phyloP scores from a whole-genome alignment of 805 yeast species.

The Candida awuae region DNA sequence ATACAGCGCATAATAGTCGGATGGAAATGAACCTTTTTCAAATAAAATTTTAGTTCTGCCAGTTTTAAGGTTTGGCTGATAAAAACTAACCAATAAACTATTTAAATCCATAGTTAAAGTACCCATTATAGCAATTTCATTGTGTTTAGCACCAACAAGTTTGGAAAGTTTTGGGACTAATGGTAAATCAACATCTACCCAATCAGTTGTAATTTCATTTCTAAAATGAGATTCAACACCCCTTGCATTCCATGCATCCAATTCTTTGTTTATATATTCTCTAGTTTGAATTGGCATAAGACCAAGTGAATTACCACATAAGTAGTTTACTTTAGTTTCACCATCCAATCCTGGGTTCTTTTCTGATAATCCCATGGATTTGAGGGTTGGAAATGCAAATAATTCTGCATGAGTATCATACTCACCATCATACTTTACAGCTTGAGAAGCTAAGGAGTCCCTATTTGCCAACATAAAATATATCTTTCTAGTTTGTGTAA shows the following conservation, averaged over 20 bases:
- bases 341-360: conserved; percentile 15
- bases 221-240: conserved; percentile 83
- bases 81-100: conserved; percentile 63
- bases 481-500: background rate
- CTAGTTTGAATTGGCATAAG: conserved; percentile 68
- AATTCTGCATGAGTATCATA: conserved; percentile 34
- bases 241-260: conserved; percentile 72
- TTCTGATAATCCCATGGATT: conserved; percentile 44
- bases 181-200: conserved; percentile 85
- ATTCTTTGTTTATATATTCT: conserved; percentile 51
- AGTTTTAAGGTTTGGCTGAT: conserved; percentile 45
- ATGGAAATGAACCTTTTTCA: conserved; percentile 86
- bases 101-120: conserved; percentile 79
- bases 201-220: conserved; percentile 43
- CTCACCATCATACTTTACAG: conserved; percentile 32
- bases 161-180: conserved; percentile 60
- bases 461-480: background rate
- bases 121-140: conserved; percentile 87
- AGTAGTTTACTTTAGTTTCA: conserved; percentile 38
- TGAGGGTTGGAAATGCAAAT: conserved; percentile 62
- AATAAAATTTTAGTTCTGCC: conserved; percentile 61
- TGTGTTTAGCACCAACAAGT: conserved; percentile 63
- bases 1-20: conserved; percentile 79
- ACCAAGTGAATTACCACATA: conserved; percentile 94
- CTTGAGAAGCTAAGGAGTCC: conserved; percentile 17